Evolutionary conservation across 257 asterid species (phyloP).

Genomic region (Capsicum baccatum): DNA sequence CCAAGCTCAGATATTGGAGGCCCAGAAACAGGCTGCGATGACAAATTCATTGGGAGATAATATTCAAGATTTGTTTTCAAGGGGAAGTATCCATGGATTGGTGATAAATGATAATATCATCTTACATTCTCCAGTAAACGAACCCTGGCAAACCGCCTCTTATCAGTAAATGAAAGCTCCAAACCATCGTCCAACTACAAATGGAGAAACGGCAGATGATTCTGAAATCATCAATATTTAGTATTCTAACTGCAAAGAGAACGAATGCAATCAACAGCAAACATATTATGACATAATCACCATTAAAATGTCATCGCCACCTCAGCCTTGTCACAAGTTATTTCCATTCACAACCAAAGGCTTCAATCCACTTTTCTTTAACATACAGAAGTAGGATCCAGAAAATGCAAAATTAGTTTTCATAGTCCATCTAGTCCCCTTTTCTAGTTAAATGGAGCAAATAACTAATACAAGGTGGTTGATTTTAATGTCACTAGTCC

Average conservation of each 20-base stretch:
- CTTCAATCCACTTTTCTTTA: not conserved
- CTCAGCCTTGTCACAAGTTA: not conserved
- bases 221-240: not conserved
- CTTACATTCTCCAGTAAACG: slow-evolving; percentile 86
- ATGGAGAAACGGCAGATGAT: not conserved
- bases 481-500: not conserved
- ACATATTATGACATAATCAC: not conserved
- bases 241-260: not conserved
- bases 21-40: slow-evolving; percentile 73
- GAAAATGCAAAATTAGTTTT: not conserved
- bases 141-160: slow-evolving; percentile 96
- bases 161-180: slow-evolving; percentile 96
- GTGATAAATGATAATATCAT: slow-evolving; percentile 36
- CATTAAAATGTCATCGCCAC: not conserved
- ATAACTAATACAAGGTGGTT: not conserved
- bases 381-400: not conserved
- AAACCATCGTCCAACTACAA: slow-evolving; percentile 84
- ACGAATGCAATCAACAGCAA: not conserved
- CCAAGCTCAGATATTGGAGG: slow-evolving; percentile 98
- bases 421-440: slow-evolving; percentile 11
- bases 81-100: slow-evolving; percentile 20
- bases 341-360: slow-evolving; percentile 16
- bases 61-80: slow-evolving; percentile 29
- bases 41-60: slow-evolving; percentile 32
- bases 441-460: not conserved